These are phyloP conservation scores for Phytophthora colocasiae DNA, from an alignment of 352 stramenopile genomes.

Conservation along the genomic window DNA sequence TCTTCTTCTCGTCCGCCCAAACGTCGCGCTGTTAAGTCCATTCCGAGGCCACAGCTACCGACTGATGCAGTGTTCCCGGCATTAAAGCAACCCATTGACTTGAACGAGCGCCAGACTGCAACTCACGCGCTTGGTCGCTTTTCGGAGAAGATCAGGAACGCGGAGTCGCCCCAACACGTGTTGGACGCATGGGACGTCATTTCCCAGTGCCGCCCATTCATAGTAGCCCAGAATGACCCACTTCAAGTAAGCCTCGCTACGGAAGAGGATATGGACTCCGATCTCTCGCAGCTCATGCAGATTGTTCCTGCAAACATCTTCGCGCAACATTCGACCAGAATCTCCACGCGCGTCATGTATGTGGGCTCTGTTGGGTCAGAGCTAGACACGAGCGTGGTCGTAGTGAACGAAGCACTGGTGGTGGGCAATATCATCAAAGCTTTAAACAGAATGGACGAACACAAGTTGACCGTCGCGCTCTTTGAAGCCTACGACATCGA, in stretches of 20 bases:
- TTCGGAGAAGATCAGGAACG: constrained; percentile 28
- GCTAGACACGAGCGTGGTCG: constrained; percentile 25
- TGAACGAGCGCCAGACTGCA: constrained; percentile 9
- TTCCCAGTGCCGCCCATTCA: constrained; percentile 40
- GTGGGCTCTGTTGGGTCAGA: constrained; percentile 22
- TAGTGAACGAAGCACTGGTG: constrained; percentile 42
- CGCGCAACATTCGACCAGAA: constrained; percentile 27
- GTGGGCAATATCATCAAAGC: constrained; percentile 33
- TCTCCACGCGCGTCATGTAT: constrained; percentile 32
- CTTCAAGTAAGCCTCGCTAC: constrained; percentile 18
- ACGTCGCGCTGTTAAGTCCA: constrained; percentile 15
- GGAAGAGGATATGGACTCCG: background rate
- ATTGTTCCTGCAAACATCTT: constrained; percentile 47
- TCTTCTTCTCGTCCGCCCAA: constrained; percentile 3
- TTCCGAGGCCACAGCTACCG: constrained; percentile 14
- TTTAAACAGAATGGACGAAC: constrained; percentile 32
- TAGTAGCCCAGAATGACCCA: constrained; percentile 16
- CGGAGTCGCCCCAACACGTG: constrained; percentile 19
- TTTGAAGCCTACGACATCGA: constrained; percentile 46
- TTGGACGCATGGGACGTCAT: constrained; percentile 39
- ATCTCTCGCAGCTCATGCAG: constrained; percentile 35
- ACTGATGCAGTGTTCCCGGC: constrained; percentile 4
- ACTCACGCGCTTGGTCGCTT: constrained; percentile 32
- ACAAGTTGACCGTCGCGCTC: constrained; percentile 38
- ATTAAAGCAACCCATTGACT: constrained; percentile 10